Evolutionary conservation across 2,329 filamentous ascomycete genomes (phyloP).

Genomic region (Cryphonectria carpinicola): DNA sequence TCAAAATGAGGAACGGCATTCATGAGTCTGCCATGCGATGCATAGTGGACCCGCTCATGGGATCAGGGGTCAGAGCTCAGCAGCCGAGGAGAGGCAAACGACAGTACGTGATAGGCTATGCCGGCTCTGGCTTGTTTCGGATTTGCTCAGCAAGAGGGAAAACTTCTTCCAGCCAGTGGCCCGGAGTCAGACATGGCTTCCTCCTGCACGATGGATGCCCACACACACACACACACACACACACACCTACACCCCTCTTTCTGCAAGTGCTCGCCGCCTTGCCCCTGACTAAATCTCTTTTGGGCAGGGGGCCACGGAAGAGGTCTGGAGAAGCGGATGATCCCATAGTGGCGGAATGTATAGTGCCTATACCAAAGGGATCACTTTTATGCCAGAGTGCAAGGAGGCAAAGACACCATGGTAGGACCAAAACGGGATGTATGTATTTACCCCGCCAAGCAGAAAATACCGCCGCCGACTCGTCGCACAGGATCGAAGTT

Average conservation of each 20-base stretch:
- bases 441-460: neutral
- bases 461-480: neutral
- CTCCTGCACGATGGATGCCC: constrained; percentile 19
- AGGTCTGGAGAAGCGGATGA: neutral
- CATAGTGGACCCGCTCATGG: constrained; percentile 40
- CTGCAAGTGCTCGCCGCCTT: constrained; percentile 27
- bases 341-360: neutral
- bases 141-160: constrained; percentile 35
- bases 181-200: constrained; percentile 18
- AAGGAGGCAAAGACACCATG: neutral
- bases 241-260: neutral
- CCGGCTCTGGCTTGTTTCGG: constrained; percentile 40
- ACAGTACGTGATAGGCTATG: constrained; percentile 38
- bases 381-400: neutral
- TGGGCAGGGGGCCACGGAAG: constrained; percentile 20
- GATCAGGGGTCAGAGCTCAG: constrained; percentile 34
- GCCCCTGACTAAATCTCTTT: constrained; percentile 31
- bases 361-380: neutral
- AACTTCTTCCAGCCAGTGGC: constrained; percentile 30
- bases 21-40: constrained; percentile 43
- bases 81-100: constrained; percentile 27
- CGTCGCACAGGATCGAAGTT: constrained; percentile 3
- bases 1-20: constrained; percentile 41
- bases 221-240: constrained; percentile 9
- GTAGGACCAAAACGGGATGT: neutral